Conservation (phyloP, 2,329 filamentous ascomycete genomes). For the Alternaria novae-zelandiae region DNA sequence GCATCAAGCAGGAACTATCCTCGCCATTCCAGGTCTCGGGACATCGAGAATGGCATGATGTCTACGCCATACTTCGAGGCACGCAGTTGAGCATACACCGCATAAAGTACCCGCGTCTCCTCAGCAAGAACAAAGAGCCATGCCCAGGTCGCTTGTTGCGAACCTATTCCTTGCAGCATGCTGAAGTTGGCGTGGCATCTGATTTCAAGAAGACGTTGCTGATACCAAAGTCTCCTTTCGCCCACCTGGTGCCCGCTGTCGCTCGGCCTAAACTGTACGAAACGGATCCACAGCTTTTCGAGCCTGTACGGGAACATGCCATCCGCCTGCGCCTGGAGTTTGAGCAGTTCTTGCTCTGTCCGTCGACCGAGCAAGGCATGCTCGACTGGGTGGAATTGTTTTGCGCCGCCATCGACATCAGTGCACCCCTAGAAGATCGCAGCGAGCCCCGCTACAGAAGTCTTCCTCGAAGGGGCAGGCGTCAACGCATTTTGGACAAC, state of each 20-base stretch:
- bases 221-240: constrained; percentile 53
- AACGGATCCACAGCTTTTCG: constrained; percentile 56
- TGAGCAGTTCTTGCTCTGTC: constrained; percentile 75
- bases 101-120: constrained; percentile 60
- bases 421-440: constrained; percentile 73
- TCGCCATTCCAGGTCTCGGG: constrained; percentile 68
- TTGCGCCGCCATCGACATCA: constrained; percentile 76
- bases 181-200: constrained; percentile 75
- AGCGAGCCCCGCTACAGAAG: constrained; percentile 55
- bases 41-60: constrained; percentile 68
- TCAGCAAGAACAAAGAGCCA: constrained; percentile 58
- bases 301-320: constrained; percentile 61
- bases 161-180: constrained; percentile 75
- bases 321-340: constrained; percentile 75
- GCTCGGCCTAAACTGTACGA: constrained; percentile 51
- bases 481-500: constrained; percentile 46
- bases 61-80: constrained; percentile 69
- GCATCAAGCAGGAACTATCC: constrained; percentile 70
- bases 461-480: constrained; percentile 52
- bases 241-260: constrained; percentile 51
- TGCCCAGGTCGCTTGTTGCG: constrained; percentile 65
- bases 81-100: constrained; percentile 72
- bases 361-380: constrained; percentile 68
- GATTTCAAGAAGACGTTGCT: constrained; percentile 69
- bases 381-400: constrained; percentile 70